Conservation (phyloP, 2,329 filamentous ascomycete genomes). For the Epichloe uncinata region DNA sequence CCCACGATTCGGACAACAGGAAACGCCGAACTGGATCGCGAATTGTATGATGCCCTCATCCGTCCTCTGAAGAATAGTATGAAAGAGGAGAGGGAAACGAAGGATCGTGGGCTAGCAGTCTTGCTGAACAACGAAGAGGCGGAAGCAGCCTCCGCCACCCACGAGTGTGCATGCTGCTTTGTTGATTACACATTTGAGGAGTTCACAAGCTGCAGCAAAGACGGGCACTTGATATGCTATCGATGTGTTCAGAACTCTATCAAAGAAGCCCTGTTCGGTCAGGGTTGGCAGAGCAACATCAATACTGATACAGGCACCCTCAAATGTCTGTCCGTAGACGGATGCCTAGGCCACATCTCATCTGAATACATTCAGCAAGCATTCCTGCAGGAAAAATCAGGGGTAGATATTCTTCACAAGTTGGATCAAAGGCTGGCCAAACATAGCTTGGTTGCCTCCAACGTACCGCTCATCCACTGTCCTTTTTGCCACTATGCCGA, state of each 20-base stretch:
- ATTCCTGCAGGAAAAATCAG: constrained; percentile 54
- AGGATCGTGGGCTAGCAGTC: constrained; percentile 39
- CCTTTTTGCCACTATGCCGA: constrained; percentile 90
- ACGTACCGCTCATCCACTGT: constrained; percentile 66
- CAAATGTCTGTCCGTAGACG: constrained; percentile 67
- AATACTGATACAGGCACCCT: constrained; percentile 60
- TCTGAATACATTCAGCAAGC: constrained; percentile 58
- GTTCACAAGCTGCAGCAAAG: constrained; percentile 54
- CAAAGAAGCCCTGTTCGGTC: constrained; percentile 82
- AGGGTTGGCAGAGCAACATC: constrained; percentile 77
- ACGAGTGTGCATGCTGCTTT: constrained; percentile 73
- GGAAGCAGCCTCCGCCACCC: constrained; percentile 38
- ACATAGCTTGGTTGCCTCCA: constrained; percentile 59
- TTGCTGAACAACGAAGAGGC: constrained; percentile 46
- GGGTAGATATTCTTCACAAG: constrained; percentile 58
- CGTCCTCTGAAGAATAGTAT: constrained; percentile 35
- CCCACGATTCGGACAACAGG: constrained; percentile 54
- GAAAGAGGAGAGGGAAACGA: constrained; percentile 29
- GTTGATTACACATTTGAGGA: constrained; percentile 58
- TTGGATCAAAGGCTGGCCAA: constrained; percentile 70
- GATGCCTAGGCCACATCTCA: constrained; percentile 65
- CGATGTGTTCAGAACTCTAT: constrained; percentile 71
- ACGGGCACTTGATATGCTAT: constrained; percentile 65
- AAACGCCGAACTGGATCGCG: constrained; percentile 48
- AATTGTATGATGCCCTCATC: constrained; percentile 46